Evolutionary conservation across 768 basidiomycete species (phyloP).

Genomic region (Artomyces pyxidatus): DNA sequence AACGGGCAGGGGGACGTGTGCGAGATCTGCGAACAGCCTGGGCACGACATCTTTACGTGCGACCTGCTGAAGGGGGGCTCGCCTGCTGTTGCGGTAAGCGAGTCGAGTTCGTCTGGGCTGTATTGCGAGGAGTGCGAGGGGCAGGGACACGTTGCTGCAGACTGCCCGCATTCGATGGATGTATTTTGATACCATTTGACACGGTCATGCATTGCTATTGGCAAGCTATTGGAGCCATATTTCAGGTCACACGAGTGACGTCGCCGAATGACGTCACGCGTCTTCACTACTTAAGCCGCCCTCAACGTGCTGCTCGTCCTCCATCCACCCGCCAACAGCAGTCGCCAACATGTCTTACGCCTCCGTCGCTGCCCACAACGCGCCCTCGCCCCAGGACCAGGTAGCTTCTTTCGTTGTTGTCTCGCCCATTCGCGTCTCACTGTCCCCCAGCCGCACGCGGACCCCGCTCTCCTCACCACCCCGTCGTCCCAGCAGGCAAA

Average conservation of each 20-base stretch:
- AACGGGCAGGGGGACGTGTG: conserved; percentile 41
- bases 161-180: conserved; percentile 82
- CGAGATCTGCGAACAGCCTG: conserved; percentile 80
- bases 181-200: conserved; percentile 46
- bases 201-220: not conserved
- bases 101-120: conserved; percentile 9
- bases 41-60: conserved; percentile 84
- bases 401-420: conserved; percentile 14
- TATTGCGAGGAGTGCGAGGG: conserved; percentile 85
- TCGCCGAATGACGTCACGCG: conserved; percentile 1
- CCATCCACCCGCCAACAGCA: not conserved
- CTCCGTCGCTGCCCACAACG: conserved; percentile 52
- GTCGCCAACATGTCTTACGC: conserved; percentile 63
- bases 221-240: no score
- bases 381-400: conserved; percentile 38
- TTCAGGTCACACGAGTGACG: not conserved
- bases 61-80: conserved; percentile 58
- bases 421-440: not conserved
- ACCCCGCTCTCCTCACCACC: conserved; percentile 54
- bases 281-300: not conserved
- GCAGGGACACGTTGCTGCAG: conserved; percentile 62
- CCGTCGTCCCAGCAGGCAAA: conserved; percentile 29
- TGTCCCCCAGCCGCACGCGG: conserved; percentile 50
- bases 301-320: not conserved
- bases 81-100: conserved; percentile 20